A percentile compares a stretch with the other conserved stretches of the same genome.
Evolutionary conservation across 768 basidiomycete genomes (phyloP).

Genomic region (Boletus rubescentipes): DNA sequence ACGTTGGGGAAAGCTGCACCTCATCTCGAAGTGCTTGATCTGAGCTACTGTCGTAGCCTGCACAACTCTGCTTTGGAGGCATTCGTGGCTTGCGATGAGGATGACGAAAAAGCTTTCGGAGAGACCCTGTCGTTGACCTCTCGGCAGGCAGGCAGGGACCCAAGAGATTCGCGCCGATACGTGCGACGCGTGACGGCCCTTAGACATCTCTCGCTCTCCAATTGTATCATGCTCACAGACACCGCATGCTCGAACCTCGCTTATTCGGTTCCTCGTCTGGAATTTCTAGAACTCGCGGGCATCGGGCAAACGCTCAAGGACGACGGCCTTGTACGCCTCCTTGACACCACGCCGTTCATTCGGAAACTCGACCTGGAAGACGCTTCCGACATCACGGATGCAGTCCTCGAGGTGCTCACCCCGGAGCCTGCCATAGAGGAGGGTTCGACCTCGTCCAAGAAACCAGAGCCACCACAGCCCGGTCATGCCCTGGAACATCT

Average conservation of each 20-base stretch:
- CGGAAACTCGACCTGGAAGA: conserved; percentile 85
- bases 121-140: conserved; percentile 55
- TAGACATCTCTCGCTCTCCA: conserved; percentile 72
- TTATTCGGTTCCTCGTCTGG: conserved; percentile 65
- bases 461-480: conserved; percentile 37
- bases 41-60: conserved; percentile 69
- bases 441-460: conserved; percentile 6
- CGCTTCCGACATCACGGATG: conserved; percentile 70
- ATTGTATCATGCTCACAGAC: conserved; percentile 71
- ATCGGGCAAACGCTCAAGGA: conserved; percentile 69
- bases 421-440: conserved; percentile 32
- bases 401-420: conserved; percentile 64
- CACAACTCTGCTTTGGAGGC: conserved; percentile 77
- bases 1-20: conserved; percentile 68
- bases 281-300: conserved; percentile 77
- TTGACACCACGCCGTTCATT: conserved; percentile 68
- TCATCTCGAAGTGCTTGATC: conserved; percentile 73
- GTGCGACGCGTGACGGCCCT: conserved; percentile 65
- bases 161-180: conserved; percentile 47
- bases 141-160: conserved; percentile 63
- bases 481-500: conserved; percentile 75
- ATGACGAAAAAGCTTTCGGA: conserved; percentile 24
- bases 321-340: conserved; percentile 68
- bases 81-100: conserved; percentile 58
- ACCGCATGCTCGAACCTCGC: conserved; percentile 72